Evolutionary conservation across 2,329 filamentous ascomycete genomes (phyloP).

Genomic region (Colletotrichum sp.): DNA sequence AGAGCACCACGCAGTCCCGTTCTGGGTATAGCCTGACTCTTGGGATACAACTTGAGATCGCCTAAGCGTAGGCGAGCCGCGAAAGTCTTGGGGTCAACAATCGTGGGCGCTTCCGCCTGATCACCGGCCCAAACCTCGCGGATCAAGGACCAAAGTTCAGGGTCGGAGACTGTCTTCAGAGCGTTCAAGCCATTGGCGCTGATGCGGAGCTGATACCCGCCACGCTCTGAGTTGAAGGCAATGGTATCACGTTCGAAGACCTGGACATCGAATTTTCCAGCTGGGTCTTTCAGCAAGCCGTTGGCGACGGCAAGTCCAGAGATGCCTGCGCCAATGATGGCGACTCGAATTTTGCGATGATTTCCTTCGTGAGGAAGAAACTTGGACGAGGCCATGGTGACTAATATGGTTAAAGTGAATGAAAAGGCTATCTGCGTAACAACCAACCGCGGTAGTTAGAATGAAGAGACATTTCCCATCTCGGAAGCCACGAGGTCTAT

Average conservation of each 20-base stretch:
- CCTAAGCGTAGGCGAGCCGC: neutral
- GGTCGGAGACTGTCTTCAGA: neutral
- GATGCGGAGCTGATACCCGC: neutral
- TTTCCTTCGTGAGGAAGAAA: neutral
- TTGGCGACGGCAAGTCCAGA: neutral
- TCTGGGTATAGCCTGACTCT: neutral
- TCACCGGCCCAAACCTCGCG: neutral
- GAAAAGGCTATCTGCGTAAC: neutral
- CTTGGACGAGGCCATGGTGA: neutral
- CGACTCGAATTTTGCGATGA: neutral
- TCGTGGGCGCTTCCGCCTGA: neutral
- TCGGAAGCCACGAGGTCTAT: neutral
- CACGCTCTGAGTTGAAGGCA: neutral
- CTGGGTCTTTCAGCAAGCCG: neutral
- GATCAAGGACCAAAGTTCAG: neutral
- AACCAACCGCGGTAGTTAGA: neutral
- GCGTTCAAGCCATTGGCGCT: neutral
- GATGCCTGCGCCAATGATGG: neutral
- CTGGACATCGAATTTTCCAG: neutral
- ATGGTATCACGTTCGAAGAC: neutral
- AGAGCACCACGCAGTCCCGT: neutral
- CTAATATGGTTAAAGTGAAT: neutral
- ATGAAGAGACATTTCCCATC: neutral
- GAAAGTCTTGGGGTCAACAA: neutral
- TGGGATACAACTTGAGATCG: neutral